Conservation (phyloP, 2,329 filamentous ascomycete genomes). For the Raffaelea ambrosiae region DNA sequence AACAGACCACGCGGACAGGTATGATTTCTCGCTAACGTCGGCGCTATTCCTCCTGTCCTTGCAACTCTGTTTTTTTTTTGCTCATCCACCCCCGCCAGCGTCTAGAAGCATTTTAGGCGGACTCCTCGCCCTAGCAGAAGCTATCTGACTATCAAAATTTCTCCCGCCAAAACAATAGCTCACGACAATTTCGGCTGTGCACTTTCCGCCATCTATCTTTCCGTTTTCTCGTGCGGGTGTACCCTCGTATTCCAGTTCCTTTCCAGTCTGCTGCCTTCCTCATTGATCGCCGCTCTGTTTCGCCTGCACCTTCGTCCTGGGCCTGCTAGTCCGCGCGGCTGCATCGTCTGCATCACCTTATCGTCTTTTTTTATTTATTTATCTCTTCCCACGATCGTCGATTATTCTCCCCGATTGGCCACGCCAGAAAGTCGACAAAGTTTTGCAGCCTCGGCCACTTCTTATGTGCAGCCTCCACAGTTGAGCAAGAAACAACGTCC, state of each 20-base stretch:
- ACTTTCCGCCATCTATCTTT: neutral
- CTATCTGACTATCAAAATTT: neutral
- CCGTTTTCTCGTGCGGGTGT: neutral
- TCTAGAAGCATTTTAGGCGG: no score
- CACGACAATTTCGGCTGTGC: neutral
- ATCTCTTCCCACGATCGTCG: slow-evolving; percentile 1
- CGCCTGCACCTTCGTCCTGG: neutral
- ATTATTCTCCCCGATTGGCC: slow-evolving; percentile 6
- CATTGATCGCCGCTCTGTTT: neutral
- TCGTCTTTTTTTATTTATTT: no score
- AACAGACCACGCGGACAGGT: slow-evolving; percentile 6
- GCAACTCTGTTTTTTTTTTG: neutral
- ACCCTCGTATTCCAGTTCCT: neutral
- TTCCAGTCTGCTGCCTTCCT: neutral
- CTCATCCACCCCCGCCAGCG: neutral
- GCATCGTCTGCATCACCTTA: neutral
- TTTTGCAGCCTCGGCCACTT: slow-evolving; percentile 2
- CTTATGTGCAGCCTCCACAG: neutral
- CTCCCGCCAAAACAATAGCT: neutral
- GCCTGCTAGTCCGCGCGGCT: neutral
- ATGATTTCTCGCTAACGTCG: neutral
- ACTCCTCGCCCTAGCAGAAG: no score
- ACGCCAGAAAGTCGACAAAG: neutral
- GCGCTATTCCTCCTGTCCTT: neutral
- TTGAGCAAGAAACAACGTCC: no score